These are phyloP conservation scores for Lasiodiplodia sp. DNA, from an alignment of 2,329 filamentous ascomycete species.

Conservation along the genomic window DNA sequence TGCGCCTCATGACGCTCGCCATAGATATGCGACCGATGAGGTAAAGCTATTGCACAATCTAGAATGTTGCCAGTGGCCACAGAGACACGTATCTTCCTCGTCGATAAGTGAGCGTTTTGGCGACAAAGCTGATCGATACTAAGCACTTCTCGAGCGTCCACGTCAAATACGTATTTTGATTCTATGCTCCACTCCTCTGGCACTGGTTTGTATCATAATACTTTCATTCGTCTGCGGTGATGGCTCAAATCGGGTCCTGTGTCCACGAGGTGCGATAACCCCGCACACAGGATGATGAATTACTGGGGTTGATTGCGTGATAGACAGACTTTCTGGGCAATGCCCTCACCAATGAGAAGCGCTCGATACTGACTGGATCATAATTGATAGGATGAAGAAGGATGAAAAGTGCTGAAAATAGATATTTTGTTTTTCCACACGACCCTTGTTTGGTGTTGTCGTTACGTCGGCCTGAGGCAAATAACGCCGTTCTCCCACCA, in stretches of 20 bases:
- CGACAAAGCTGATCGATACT: not conserved
- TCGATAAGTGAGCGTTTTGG: not conserved
- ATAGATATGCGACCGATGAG: conserved; percentile 14
- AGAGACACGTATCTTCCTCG: not conserved
- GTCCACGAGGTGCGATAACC: not conserved
- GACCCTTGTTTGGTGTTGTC: conserved; percentile 3
- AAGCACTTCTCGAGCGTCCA: not conserved
- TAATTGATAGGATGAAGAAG: not conserved
- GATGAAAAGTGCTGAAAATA: not conserved
- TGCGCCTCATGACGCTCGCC: not conserved
- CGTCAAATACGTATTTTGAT: not conserved
- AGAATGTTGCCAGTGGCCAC: not conserved
- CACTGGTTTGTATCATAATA: not conserved
- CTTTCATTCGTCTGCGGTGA: not conserved
- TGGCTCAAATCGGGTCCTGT: not conserved
- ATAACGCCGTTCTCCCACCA: not conserved
- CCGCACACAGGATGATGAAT: conserved; percentile 14
- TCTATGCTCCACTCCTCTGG: not conserved
- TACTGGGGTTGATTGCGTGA: conserved; percentile 8
- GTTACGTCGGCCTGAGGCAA: not conserved
- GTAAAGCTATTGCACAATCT: not conserved
- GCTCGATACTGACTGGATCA: not conserved
- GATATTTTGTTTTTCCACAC: not conserved
- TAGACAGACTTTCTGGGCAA: conserved; percentile 1
- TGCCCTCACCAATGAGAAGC: not conserved